These are phyloP conservation scores for Trametopsis cervina DNA, from an alignment of 768 basidiomycete species.

Conservation along the genomic window DNA sequence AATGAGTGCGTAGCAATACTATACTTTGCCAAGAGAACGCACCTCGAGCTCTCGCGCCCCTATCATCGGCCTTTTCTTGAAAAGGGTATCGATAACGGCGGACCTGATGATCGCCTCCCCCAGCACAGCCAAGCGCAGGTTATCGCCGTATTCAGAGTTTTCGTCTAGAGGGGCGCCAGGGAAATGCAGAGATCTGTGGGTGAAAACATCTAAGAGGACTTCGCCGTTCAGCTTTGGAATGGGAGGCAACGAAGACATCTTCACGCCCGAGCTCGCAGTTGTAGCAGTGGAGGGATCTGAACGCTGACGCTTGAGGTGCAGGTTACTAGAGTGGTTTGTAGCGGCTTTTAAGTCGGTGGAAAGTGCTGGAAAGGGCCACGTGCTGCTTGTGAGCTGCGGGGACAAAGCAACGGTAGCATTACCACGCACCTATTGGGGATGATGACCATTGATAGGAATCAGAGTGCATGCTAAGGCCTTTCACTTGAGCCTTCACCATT, in stretches of 20 bases:
- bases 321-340: conserved; percentile 12
- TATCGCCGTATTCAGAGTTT: conserved; percentile 45
- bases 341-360: conserved; percentile 15
- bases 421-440: conserved; percentile 9
- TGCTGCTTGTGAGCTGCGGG: conserved; percentile 13
- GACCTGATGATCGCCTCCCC: conserved; percentile 48
- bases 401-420: too few species aligned
- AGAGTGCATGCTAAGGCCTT: conserved; percentile 20
- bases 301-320: conserved; percentile 31
- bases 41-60: conserved; percentile 45
- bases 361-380: conserved; percentile 16
- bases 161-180: conserved; percentile 14
- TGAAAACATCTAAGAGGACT: conserved; percentile 60
- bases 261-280: conserved; percentile 8
- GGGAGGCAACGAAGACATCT: conserved; percentile 31
- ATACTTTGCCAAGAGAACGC: conserved; percentile 19
- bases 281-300: conserved; percentile 18
- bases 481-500: conserved; percentile 21
- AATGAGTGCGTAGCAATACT: neutral
- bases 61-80: conserved; percentile 28
- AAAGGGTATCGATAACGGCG: conserved; percentile 32
- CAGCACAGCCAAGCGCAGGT: conserved; percentile 51
- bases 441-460: conserved; percentile 15
- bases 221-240: conserved; percentile 47
- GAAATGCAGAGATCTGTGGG: conserved; percentile 55